Conservation (phyloP, 345 rosid genomes). For the Populus nigra region DNA sequence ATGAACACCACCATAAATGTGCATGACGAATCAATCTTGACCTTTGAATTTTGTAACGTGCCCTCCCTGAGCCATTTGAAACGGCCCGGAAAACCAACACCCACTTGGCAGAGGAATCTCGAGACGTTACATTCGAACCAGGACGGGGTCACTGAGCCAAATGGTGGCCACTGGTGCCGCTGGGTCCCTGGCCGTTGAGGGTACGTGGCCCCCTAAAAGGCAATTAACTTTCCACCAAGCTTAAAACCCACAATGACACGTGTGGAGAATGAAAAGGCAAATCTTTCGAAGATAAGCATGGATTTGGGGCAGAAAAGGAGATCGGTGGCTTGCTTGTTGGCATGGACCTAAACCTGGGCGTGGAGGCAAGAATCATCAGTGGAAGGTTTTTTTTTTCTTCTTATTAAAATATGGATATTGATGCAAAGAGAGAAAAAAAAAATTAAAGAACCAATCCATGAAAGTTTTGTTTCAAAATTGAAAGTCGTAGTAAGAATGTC, state of each 20-base stretch:
- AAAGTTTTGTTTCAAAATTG: too few relatives aligned
- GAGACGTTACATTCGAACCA: neutral
- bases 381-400: too few relatives aligned
- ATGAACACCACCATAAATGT: neutral
- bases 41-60: neutral
- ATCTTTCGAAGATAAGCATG: neutral
- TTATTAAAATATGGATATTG: too few relatives aligned
- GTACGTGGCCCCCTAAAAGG: neutral
- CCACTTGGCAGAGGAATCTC: neutral
- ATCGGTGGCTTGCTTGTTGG: neutral
- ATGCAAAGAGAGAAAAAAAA: too few relatives aligned
- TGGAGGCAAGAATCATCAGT: too few relatives aligned
- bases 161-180: neutral
- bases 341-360: neutral
- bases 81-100: neutral
- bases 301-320: neutral
- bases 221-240: neutral
- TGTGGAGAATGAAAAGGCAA: neutral
- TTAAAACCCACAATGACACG: neutral
- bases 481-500: too few relatives aligned
- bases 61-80: neutral
- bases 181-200: neutral
- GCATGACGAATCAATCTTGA: neutral
- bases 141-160: neutral
- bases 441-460: too few relatives aligned